These are phyloP conservation scores for Penicillium sp. DNA, from an alignment of 2,329 filamentous ascomycete genomes.

Conservation along the genomic window DNA sequence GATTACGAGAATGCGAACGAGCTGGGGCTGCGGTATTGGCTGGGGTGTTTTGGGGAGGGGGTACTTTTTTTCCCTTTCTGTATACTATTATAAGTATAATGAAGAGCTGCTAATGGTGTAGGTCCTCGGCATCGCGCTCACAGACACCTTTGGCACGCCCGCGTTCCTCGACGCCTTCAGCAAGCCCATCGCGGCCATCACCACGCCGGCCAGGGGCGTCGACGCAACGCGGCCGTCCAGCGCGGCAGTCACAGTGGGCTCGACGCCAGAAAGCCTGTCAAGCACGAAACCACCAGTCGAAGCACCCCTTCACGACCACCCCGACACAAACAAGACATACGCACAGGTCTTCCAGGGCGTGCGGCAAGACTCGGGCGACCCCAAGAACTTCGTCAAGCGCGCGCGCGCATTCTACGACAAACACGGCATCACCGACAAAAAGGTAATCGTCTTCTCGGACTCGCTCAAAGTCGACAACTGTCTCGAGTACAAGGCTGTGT, in stretches of 20 bases:
- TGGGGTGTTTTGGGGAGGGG: slow-evolving; percentile 81
- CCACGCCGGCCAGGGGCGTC: slow-evolving; percentile 38
- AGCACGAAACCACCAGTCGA: slow-evolving; percentile 42
- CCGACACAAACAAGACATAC: slow-evolving; percentile 57
- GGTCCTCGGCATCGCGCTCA: slow-evolving; percentile 82
- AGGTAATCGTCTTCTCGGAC: slow-evolving; percentile 93
- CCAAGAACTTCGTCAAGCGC: slow-evolving; percentile 70
- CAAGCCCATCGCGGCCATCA: slow-evolving; percentile 54
- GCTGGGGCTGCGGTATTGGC: slow-evolving; percentile 80
- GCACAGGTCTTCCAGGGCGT: slow-evolving; percentile 80
- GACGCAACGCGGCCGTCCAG: slow-evolving; percentile 38
- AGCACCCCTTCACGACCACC: slow-evolving; percentile 33
- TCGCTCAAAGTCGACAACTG: slow-evolving; percentile 88
- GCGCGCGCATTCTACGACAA: slow-evolving; percentile 78
- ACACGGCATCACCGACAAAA: slow-evolving; percentile 71
- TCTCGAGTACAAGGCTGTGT: slow-evolving; percentile 80
- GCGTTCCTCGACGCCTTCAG: slow-evolving; percentile 83
- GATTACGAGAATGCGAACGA: slow-evolving; percentile 84
- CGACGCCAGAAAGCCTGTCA: slow-evolving; percentile 34
- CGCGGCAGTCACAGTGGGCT: slow-evolving; percentile 41
- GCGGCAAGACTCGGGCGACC: slow-evolving; percentile 87
- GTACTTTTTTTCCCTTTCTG: slow-evolving; percentile 32
- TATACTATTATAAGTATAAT: not conserved
- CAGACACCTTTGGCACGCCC: slow-evolving; percentile 92
- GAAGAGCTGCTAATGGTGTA: slow-evolving; percentile 16